A percentile compares a stretch with the other conserved stretches of the same genome.
These are phyloP conservation scores for Calocera viscosa DNA, from an alignment of 768 basidiomycete species.

Conservation along the genomic window DNA sequence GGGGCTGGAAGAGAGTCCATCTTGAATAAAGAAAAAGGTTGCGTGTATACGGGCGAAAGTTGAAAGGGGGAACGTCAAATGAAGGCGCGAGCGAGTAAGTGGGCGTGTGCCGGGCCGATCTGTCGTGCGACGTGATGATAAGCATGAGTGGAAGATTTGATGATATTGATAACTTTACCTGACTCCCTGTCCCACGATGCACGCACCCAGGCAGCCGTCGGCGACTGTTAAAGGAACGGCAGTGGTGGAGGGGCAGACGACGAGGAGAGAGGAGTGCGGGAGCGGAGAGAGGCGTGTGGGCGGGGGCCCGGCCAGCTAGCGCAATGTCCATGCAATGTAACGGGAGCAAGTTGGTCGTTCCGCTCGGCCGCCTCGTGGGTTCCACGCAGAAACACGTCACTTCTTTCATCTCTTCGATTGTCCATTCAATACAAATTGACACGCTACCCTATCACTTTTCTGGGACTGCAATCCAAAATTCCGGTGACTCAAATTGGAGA, in stretches of 20 bases:
- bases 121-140: neutral
- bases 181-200: neutral
- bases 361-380: neutral
- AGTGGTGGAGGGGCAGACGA: neutral
- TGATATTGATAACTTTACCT: neutral
- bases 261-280: constrained; percentile 4
- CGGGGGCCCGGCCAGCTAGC: neutral
- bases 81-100: neutral
- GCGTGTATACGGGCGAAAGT: neutral
- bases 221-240: neutral
- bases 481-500: constrained; percentile 5
- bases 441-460: neutral
- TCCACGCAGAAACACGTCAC: constrained; percentile 8
- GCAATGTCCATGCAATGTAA: constrained; percentile 9
- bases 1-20: constrained; percentile 3
- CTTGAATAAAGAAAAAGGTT: neutral
- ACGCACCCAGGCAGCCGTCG: neutral
- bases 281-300: constrained; percentile 1
- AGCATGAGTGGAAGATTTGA: neutral
- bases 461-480: neutral
- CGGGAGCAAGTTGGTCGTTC: constrained; percentile 6
- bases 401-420: neutral
- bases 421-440: neutral
- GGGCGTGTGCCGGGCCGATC: neutral
- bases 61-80: neutral